phyloP scores from a whole-genome alignment of 2,329 filamentous ascomycete genomes.

The Didymella exigua region DNA sequence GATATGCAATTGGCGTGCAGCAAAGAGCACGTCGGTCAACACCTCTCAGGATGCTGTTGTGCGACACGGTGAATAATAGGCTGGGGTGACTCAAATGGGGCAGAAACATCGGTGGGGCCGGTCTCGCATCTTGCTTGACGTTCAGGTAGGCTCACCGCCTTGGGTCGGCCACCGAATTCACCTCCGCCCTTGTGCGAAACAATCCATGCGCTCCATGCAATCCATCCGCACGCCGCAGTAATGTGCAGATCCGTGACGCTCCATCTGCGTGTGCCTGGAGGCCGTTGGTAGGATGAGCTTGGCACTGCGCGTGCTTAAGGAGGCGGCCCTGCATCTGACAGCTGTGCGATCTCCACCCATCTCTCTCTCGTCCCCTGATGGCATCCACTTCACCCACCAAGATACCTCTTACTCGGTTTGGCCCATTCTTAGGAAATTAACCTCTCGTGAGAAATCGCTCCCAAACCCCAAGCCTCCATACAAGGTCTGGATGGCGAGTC shows the following conservation, averaged over 20 bases:
- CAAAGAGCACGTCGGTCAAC: neutral
- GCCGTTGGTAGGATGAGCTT: neutral
- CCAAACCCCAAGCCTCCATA: conserved; percentile 56
- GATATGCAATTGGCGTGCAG: conserved; percentile 2
- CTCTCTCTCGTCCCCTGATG: neutral
- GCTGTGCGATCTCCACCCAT: neutral
- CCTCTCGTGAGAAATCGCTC: conserved; percentile 80
- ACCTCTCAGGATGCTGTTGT: conserved; percentile 4
- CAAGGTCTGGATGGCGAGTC: conserved; percentile 6
- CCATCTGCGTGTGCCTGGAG: neutral
- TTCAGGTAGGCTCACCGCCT: neutral
- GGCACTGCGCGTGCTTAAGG: neutral
- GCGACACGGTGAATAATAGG: conserved; percentile 10
- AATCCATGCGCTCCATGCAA: neutral
- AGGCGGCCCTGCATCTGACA: neutral
- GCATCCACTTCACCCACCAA: conserved; percentile 31
- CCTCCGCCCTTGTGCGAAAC: neutral
- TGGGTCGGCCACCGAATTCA: neutral
- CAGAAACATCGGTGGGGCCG: conserved; percentile 8
- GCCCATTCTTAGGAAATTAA: conserved; percentile 76
- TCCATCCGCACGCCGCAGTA: no score
- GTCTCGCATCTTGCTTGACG: conserved; percentile 1
- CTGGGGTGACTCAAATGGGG: conserved; percentile 18
- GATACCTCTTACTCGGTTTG: conserved; percentile 56
- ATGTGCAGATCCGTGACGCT: neutral